Base-by-base conservation (phyloP, 441 rosid species). In the Theobroma grandiflorum region DNA sequence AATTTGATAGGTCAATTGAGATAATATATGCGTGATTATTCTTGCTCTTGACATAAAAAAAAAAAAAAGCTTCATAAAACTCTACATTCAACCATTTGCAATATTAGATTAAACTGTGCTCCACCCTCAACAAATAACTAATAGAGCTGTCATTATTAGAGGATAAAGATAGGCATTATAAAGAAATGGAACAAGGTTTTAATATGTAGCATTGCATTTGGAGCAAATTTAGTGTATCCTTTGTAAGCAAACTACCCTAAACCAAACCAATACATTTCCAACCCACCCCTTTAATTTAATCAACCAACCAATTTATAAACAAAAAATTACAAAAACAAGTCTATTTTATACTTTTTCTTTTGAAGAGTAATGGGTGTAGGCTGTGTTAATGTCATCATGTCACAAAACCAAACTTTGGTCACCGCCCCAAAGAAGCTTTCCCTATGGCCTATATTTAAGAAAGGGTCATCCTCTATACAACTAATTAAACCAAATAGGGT, bases 401-500 rank as follows among this genome's bases (percentile, higher is more conserved):
- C 61, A 16, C 4, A 16, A 33, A 35, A 49, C 76, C 64, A 33
- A 72, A 52, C 76, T 15, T 47, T 50, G 45, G 61, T 52, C 57
- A 64, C 69, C 69, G 16, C 10, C 14, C 69, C 33, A n/a, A 67
- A 38, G 31, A 38, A 37, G 4, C 22, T 38, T 37, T 26, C 43
- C 47, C 35, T 16, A 65, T 18, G 10, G 16, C 65, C 78, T 37
- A 66, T 22, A 20, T 4, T 18, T 64, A 67, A 78, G 37, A 3
- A 63, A 58, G 57, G 18, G n/a, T 8, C 55, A 80, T 50, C 63
- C 50, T 49, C 76, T 49, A 20, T 9, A 8, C 49, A 80, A 71
- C 77, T 53, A 78, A 74, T 67, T 38, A 12, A 68, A 82, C 77
- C 76, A 74, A 74, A 67, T 35, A 12, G 31, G 38, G 9, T 70